A percentile compares a stretch with the other conserved stretches of the same genome.
These are phyloP conservation scores for Suillus cothurnatus DNA, from an alignment of 768 basidiomycete genomes.

Conservation along the genomic window DNA sequence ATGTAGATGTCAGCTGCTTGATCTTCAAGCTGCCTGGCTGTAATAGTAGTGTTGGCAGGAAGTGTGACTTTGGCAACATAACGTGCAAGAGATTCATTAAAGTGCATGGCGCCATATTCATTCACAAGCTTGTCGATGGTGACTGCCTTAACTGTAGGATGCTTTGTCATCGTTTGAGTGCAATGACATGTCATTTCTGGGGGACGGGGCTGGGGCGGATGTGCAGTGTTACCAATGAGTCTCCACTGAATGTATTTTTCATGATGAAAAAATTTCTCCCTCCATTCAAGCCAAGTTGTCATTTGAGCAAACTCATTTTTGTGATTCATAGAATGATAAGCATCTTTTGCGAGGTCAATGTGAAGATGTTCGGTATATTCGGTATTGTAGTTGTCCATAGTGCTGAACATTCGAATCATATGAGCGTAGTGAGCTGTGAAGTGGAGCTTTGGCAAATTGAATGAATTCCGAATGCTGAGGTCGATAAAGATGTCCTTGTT, in stretches of 20 bases:
- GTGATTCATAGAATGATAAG: too few species aligned
- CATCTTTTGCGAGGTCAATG: too few species aligned
- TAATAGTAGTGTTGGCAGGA: neutral
- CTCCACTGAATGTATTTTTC: neutral
- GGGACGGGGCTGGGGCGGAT: neutral
- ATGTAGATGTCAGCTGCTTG: neutral
- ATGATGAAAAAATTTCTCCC: neutral
- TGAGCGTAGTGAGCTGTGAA: neutral
- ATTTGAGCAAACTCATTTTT: neutral
- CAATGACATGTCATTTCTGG: neutral
- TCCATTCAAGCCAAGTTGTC: neutral
- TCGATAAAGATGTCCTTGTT: neutral
- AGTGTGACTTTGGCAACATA: neutral
- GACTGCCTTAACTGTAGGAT: neutral
- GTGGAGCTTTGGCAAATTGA: neutral
- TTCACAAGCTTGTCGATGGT: neutral
- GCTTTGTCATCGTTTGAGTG: neutral
- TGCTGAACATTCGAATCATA: too few species aligned
- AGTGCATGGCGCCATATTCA: neutral
- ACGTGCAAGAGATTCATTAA: neutral
- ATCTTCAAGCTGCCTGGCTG: neutral
- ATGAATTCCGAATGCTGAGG: neutral
- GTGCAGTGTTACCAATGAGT: too few species aligned
- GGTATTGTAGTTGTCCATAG: too few species aligned
- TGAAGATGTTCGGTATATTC: too few species aligned